Conservation (phyloP, 192 early-diverging fungal genomes). For the Dissophora globulifera region DNA sequence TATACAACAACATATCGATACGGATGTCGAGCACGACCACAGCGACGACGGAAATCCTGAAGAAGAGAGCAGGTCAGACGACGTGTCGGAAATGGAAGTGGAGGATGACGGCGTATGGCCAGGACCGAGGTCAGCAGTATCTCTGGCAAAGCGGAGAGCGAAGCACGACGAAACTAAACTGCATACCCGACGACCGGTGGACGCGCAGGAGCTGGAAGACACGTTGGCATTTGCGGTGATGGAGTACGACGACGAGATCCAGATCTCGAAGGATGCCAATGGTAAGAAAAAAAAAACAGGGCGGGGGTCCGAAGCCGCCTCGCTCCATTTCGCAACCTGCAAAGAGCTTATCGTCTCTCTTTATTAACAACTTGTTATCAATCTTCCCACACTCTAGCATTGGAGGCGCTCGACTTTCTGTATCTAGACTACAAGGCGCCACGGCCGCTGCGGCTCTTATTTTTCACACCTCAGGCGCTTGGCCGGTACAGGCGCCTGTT, state of each 20-base stretch:
- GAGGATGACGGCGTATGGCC: constrained; percentile 2
- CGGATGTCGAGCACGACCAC: no score
- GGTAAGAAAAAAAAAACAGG: no score
- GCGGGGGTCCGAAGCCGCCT: no score
- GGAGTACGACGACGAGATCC: constrained; percentile 35
- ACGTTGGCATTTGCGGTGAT: constrained; percentile 53
- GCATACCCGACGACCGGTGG: neutral
- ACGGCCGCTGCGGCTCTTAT: constrained; percentile 56
- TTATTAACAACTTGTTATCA: no score
- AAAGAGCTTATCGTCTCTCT: no score
- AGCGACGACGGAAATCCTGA: no score
- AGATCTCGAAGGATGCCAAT: constrained; percentile 54
- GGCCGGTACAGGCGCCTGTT: constrained; percentile 63
- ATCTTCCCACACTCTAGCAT: no score
- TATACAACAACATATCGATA: no score
- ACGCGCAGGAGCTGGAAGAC: constrained; percentile 50
- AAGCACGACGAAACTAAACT: no score
- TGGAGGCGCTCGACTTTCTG: constrained; percentile 65
- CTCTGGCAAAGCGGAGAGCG: neutral
- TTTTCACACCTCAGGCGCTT: constrained; percentile 47
- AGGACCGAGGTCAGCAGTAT: neutral
- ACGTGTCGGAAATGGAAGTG: constrained; percentile 15
- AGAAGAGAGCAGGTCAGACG: no score
- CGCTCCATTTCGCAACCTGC: no score
- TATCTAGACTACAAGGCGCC: constrained; percentile 58